A percentile compares a stretch with the other conserved stretches of the same genome.
Evolutionary conservation across 768 basidiomycete genomes (phyloP).

Genomic region (Gloeopeniophorella convolvens): DNA sequence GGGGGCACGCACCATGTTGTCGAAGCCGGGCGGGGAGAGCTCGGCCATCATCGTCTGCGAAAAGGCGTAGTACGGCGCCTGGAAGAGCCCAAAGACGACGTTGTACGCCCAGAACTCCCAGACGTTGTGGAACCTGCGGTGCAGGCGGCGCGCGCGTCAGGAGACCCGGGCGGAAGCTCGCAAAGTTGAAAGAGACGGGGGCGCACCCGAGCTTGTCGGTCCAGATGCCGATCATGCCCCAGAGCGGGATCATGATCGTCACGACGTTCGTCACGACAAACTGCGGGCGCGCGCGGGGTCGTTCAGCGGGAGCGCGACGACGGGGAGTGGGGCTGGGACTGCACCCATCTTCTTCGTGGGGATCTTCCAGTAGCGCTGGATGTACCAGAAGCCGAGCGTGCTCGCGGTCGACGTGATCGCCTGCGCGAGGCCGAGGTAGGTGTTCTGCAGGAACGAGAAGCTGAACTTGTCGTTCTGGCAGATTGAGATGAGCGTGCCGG

Average conservation of each 20-base stretch:
- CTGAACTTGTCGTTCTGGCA: conserved; percentile 76
- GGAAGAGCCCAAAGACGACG: conserved; percentile 73
- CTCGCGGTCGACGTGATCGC: conserved; percentile 65
- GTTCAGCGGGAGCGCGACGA: neutral
- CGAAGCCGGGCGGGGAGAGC: conserved; percentile 79
- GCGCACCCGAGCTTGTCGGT: conserved; percentile 62
- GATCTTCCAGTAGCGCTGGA: conserved; percentile 73
- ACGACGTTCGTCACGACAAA: conserved; percentile 73
- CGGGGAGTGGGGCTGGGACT: conserved; percentile 4
- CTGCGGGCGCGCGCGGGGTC: conserved; percentile 28
- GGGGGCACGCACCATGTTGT: conserved; percentile 51
- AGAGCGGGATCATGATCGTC: conserved; percentile 71
- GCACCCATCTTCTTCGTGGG: conserved; percentile 72
- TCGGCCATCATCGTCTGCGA: conserved; percentile 88
- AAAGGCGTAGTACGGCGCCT: conserved; percentile 84
- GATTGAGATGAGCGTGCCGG: conserved; percentile 64
- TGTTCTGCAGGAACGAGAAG: conserved; percentile 77
- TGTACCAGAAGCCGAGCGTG: conserved; percentile 77
- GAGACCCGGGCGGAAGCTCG: too few species aligned
- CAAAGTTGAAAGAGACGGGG: neutral
- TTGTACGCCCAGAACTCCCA: conserved; percentile 92
- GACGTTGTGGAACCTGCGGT: conserved; percentile 57
- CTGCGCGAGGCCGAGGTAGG: conserved; percentile 70
- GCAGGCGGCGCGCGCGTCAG: neutral
- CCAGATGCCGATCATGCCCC: conserved; percentile 86